A percentile compares a stretch with the other conserved stretches of the same genome.
These are phyloP conservation scores for Cordyceps pruinosa DNA, from an alignment of 2,329 filamentous ascomycete genomes.

Conservation along the genomic window DNA sequence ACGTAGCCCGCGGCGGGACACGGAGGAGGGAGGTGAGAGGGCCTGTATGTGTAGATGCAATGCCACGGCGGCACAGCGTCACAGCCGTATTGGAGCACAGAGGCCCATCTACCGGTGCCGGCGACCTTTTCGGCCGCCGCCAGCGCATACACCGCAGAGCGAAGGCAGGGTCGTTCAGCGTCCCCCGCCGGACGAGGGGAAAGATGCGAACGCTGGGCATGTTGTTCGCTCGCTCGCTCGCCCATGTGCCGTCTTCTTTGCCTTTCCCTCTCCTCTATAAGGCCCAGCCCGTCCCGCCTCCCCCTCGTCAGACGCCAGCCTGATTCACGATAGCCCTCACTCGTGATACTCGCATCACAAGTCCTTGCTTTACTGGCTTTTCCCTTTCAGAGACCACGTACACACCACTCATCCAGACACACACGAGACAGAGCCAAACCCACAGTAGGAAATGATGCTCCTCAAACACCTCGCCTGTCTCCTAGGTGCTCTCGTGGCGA, in stretches of 20 bases:
- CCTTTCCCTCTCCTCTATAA: neutral
- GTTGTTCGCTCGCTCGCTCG: neutral
- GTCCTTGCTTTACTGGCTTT: no score
- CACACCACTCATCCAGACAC: neutral
- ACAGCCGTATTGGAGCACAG: neutral
- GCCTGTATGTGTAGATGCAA: no score
- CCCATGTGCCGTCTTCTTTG: no score
- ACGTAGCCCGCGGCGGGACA: neutral
- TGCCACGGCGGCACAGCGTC: neutral
- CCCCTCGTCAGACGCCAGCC: neutral
- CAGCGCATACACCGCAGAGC: neutral
- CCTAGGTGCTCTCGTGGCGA: neutral
- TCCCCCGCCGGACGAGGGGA: neutral
- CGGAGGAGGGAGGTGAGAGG: neutral
- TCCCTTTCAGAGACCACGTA: neutral
- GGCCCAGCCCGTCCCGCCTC: neutral
- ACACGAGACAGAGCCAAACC: neutral
- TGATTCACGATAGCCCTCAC: neutral
- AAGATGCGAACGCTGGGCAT: neutral
- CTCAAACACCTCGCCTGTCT: neutral
- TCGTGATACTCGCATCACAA: neutral
- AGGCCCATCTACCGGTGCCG: neutral
- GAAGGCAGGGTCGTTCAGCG: neutral
- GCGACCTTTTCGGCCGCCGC: neutral
- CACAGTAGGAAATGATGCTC: neutral